A percentile compares a stretch with the other conserved stretches of the same genome.
Evolutionary conservation across 805 yeast species (phyloP).

Genomic region (Saccharomycopsis sp.): DNA sequence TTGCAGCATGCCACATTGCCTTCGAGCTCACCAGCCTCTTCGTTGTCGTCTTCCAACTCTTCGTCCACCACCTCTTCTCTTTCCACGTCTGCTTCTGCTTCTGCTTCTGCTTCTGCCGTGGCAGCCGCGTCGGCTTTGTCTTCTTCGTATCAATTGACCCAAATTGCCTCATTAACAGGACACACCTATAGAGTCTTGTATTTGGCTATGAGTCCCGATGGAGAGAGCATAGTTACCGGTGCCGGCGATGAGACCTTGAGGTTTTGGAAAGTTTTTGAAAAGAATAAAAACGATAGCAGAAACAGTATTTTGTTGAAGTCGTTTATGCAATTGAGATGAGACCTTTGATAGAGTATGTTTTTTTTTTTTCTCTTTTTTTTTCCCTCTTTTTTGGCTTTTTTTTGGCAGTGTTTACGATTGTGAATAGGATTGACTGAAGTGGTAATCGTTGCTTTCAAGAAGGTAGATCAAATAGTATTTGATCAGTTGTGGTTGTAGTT

Average conservation of each 20-base stretch:
- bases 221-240: conserved; percentile 93
- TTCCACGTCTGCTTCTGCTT: too few relatives aligned
- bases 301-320: conserved; percentile 65
- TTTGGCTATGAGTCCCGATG: conserved; percentile 87
- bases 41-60: not conserved
- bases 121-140: not conserved
- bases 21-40: not conserved
- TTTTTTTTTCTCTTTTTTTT: not conserved
- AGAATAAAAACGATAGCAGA: conserved; percentile 47
- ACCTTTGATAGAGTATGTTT: not conserved
- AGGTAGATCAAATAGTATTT: too few relatives aligned
- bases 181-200: conserved; percentile 90
- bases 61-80: not conserved
- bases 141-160: conserved; percentile 45
- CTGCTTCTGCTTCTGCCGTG: too few relatives aligned
- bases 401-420: conserved; percentile 36
- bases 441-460: too few relatives aligned
- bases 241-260: conserved; percentile 97
- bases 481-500: too few relatives aligned
- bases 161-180: conserved; percentile 86
- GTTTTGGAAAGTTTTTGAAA: conserved; percentile 92
- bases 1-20: too few relatives aligned
- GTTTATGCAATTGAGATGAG: conserved; percentile 58
- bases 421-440: conserved; percentile 34
- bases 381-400: conserved; percentile 26